These are phyloP conservation scores for Penicillium sp. DNA, from an alignment of 2,329 filamentous ascomycete genomes.

Conservation along the genomic window DNA sequence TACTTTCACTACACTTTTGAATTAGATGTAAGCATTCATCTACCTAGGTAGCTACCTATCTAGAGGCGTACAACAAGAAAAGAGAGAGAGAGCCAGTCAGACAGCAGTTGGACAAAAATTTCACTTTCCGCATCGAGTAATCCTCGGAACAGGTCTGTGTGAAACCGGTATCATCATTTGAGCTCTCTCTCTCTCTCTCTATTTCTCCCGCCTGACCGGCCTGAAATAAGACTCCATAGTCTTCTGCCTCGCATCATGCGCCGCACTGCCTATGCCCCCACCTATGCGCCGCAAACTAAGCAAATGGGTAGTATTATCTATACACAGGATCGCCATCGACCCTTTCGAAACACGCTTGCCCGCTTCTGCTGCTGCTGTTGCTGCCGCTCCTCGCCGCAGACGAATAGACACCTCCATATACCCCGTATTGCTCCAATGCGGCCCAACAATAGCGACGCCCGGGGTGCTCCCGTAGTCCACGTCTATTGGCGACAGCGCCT, in stretches of 20 bases:
- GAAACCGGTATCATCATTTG: slow-evolving; percentile 54
- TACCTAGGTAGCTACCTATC: too few relatives aligned
- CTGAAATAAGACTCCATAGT: slow-evolving; percentile 77
- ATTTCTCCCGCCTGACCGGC: not conserved
- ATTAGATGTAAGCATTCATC: too few relatives aligned
- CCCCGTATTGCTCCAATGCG: slow-evolving; percentile 64
- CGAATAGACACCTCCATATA: slow-evolving; percentile 51
- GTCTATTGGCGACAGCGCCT: slow-evolving; percentile 48
- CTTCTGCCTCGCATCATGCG: slow-evolving; percentile 70
- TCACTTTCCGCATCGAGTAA: slow-evolving; percentile 50
- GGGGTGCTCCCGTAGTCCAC: slow-evolving; percentile 24
- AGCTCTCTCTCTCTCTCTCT: not conserved
- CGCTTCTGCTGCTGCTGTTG: not conserved
- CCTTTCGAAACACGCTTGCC: slow-evolving; percentile 30
- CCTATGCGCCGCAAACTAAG: slow-evolving; percentile 70
- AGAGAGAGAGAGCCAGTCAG: slow-evolving; percentile 36
- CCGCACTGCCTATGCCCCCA: slow-evolving; percentile 75
- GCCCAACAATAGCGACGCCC: slow-evolving; percentile 44
- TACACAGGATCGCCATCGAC: slow-evolving; percentile 52
- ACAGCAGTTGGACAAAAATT: slow-evolving; percentile 45
- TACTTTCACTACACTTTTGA: not conserved
- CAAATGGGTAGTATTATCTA: slow-evolving; percentile 72
- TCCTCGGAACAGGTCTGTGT: slow-evolving; percentile 63
- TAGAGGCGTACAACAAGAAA: not conserved
- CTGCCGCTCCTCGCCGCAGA: not conserved